Conservation (phyloP, 2,329 filamentous ascomycete genomes). For the Neofusicoccum laricinum region DNA sequence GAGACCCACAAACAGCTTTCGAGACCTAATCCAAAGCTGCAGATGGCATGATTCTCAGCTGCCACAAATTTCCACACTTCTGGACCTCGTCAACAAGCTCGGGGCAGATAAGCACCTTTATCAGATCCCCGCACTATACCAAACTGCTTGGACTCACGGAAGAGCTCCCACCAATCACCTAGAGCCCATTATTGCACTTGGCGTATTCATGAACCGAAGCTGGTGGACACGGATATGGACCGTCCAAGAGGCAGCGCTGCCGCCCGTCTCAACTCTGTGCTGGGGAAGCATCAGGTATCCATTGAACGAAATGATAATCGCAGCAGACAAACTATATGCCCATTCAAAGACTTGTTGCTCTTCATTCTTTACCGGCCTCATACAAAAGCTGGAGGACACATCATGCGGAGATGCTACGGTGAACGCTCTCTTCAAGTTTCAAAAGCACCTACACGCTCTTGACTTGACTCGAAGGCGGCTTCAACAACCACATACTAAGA, state of each 20-base stretch:
- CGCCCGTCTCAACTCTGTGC: neutral
- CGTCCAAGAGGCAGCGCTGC: neutral
- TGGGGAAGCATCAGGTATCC: neutral
- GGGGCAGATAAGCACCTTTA: neutral
- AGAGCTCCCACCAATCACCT: no score
- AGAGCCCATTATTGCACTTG: neutral
- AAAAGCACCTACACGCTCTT: neutral
- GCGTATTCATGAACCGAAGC: neutral
- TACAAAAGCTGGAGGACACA: neutral
- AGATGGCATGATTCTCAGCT: neutral
- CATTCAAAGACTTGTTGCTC: neutral
- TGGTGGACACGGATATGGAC: constrained; percentile 1
- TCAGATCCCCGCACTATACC: neutral
- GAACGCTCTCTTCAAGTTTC: neutral
- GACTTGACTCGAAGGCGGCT: no score
- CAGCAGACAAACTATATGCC: neutral
- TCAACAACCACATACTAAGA: no score
- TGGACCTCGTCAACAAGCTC: neutral
- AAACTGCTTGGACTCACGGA: no score
- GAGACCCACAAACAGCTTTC: no score
- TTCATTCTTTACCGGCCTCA: neutral
- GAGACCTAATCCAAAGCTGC: neutral
- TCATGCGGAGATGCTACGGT: neutral
- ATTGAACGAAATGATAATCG: neutral
- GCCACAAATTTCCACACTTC: neutral